Base-by-base conservation (phyloP, 2,329 filamentous ascomycete species). In the Aureobasidium zeae region DNA sequence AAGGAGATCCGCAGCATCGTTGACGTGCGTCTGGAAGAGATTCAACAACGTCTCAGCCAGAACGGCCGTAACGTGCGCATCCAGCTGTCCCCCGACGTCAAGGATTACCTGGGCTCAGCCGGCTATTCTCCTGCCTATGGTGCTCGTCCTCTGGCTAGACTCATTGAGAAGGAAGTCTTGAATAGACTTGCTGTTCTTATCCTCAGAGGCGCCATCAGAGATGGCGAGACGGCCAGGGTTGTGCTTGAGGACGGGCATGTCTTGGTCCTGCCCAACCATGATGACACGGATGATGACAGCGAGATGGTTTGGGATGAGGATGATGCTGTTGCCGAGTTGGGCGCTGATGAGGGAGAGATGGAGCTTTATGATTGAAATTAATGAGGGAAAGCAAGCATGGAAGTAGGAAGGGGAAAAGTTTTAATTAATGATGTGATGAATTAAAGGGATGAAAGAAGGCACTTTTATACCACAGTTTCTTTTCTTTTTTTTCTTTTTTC, bases 151-250 rank as follows among this genome's bases (percentile, higher is more conserved):
- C 69, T 98, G 16, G 79, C 82, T 13, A 77, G 91, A 42, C 76
- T 98, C 48, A 95, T 98, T 54, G 91, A 98, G 70, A 91, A 91
- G 67, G 91, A 98, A 64, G 86, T 98, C 2, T 78, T 98, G 56
- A 98, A 98, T 66, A 80, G 81, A 37, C 70, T 98, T 51, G 91
- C 91, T 2, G 84, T 98, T 29, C 74, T 96, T 51, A 93, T 98
- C 51, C 73, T 98, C 17, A 77, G 87, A 51, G 86, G 86, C 51
- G 79, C 76, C 44, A 81, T 98, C 60, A 77, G 74, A 53, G 89
- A 98, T 52, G 88, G 88, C 31, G 91, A 98, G 68, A 67, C 64
- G 2, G 91, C 91, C 1, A 72, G 76, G 19, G 86, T 96, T 17
- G 79, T 85, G 33, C 72, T 96, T 48, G 74, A 82, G 21, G 78